These are phyloP conservation scores for Ophiocordyceps polyrhachis-furcata DNA, from an alignment of 2,329 filamentous ascomycete species.

Conservation along the genomic window DNA sequence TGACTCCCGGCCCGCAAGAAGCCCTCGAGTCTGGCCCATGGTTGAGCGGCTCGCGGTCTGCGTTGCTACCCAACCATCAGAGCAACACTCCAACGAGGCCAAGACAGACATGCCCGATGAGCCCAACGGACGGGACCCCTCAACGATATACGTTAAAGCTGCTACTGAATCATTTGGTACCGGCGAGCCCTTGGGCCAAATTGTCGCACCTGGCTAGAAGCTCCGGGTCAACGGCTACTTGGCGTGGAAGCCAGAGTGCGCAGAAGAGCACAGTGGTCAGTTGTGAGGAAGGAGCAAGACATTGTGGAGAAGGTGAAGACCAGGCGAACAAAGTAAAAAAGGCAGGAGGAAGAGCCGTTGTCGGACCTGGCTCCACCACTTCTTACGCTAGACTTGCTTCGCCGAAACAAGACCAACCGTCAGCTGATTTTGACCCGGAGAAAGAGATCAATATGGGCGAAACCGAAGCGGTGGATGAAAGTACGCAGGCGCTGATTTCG, in stretches of 20 bases:
- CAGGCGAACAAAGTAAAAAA: not conserved
- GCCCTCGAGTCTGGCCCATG: not conserved
- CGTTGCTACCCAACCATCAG: not conserved
- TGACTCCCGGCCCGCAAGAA: not conserved
- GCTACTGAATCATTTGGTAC: constrained; percentile 8
- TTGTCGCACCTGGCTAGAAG: constrained; percentile 3
- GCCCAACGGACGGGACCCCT: not conserved
- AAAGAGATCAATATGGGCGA: not conserved
- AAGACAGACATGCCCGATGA: not conserved
- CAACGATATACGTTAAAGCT: constrained; percentile 6
- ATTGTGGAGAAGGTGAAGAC: not conserved
- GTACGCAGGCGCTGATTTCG: not conserved
- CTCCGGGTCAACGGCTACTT: not conserved
- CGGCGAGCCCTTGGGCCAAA: constrained; percentile 9
- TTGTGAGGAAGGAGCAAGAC: not conserved
- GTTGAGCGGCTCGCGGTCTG: not conserved
- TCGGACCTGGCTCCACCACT: not conserved
- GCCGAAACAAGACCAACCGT: not conserved
- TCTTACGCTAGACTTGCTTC: not conserved
- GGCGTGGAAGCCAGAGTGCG: not conserved
- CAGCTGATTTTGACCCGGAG: not conserved
- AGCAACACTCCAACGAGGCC: not conserved
- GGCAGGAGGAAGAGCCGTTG: not conserved
- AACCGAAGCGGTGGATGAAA: not conserved
- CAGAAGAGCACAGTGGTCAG: not conserved